Conservation (phyloP, 345 rosid genomes). For the Salix suchowensis region DNA sequence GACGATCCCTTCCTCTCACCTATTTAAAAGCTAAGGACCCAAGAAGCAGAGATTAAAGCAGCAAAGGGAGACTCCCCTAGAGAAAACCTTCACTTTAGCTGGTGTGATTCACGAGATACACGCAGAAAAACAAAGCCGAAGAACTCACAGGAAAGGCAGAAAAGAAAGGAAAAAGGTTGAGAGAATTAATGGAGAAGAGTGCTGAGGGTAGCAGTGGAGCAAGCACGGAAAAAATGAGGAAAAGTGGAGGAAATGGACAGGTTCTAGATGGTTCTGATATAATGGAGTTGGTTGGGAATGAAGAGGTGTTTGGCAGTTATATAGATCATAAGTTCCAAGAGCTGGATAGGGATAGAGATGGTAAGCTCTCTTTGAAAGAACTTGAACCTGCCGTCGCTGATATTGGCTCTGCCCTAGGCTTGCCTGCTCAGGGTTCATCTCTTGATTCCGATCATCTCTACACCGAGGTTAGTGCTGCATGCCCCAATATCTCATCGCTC, state of each 20-base stretch:
- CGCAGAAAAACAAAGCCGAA: not conserved
- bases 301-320: constrained; percentile 65
- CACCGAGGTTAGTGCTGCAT: constrained; percentile 50
- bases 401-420: constrained; percentile 88
- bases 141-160: constrained; percentile 25
- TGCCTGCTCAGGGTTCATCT: constrained; percentile 77
- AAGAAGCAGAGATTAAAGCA: not conserved
- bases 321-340: constrained; percentile 80
- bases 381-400: constrained; percentile 92
- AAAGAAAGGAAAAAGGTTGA: not conserved
- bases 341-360: constrained; percentile 73
- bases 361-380: constrained; percentile 76
- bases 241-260: constrained; percentile 17
- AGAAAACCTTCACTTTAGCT: constrained; percentile 10
- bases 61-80: not conserved
- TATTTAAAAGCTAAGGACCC: not conserved
- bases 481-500: not conserved
- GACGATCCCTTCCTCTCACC: not conserved
- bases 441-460: constrained; percentile 79
- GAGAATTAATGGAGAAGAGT: constrained; percentile 31
- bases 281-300: constrained; percentile 82
- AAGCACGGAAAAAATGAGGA: constrained; percentile 2
- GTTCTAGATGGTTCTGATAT: constrained; percentile 79
- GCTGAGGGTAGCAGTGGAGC: not conserved
- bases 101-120: constrained; percentile 32